Evolutionary conservation across 176 grass and related monocot genomes (phyloP), one percentile per base, ranked within the genome.

Genomic region (Bothriochloa decipiens): DNA sequence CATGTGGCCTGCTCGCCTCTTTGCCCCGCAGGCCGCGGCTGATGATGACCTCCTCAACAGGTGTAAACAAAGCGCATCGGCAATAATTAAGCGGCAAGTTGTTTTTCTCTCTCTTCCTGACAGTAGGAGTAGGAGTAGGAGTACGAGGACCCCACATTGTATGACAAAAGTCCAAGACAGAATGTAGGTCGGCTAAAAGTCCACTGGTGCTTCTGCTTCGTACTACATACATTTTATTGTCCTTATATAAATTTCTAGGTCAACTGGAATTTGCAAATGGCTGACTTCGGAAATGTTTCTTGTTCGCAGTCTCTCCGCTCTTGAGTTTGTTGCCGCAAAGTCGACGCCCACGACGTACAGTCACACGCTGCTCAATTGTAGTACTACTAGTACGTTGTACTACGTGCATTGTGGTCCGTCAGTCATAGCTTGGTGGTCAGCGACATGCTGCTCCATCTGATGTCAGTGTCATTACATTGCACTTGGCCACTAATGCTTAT

Each of bases 161-260:
- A 68, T 22, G 63, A 15, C 78, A 25, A 1, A 1, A 42, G 64
- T 33, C 65, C 79, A 26, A 81, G 52, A 13, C 53, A 4, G 74
- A 69, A 69, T 70, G 79, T 57, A 36, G 79, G 68, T 36, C 79
- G 46, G 65, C 9, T 22, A 5, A 81, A 81, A 69, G 78, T 36
- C 64, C 78, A 53, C 11, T 33, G 23, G 0, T 71, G 1, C 20
- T 58, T 8, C 39, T 16, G 14, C 1, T 16, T 72, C 13, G 70
- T 22, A 39, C 32, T 35, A 18, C 2, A 2, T 23, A 12, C 20
- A n/a, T 72, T 45, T 43, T 46, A 1, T 4, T 47, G 43, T 47
- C 6, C 5, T 15, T 43, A 43, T 8, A 37, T 11, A 1, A 62
- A 62, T 26, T 46, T 49, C 22, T 17, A 29, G 43, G 70, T 73